These are phyloP conservation scores for Russula lepida DNA, from an alignment of 768 basidiomycete genomes.

Conservation along the genomic window DNA sequence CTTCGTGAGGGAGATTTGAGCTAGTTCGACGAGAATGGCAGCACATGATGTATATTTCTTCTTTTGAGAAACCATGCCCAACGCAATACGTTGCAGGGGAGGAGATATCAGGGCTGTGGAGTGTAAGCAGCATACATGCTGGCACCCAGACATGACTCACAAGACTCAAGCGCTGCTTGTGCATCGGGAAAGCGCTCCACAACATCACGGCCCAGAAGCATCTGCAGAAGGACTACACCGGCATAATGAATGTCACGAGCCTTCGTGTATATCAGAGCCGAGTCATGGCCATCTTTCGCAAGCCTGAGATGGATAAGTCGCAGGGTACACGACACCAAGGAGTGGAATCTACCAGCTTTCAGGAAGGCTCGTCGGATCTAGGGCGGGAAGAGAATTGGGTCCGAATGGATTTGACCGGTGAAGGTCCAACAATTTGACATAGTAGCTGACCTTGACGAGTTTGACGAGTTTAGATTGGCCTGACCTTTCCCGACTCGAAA, in stretches of 20 bases:
- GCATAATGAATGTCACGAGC: slow-evolving; percentile 76
- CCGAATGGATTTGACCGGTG: slow-evolving; percentile 80
- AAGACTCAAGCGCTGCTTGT: slow-evolving; percentile 46
- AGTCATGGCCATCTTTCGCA: slow-evolving; percentile 70
- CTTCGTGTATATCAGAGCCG: slow-evolving; percentile 68
- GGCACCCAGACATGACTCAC: slow-evolving; percentile 32
- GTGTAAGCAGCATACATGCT: neutral
- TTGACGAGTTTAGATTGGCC: slow-evolving; percentile 61
- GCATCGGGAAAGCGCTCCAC: slow-evolving; percentile 43
- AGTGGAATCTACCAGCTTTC: slow-evolving; percentile 39
- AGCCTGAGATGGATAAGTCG: slow-evolving; percentile 38
- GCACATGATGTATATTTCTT: slow-evolving; percentile 50
- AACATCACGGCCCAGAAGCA: slow-evolving; percentile 75
- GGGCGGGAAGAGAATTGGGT: slow-evolving; percentile 23
- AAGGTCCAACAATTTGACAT: slow-evolving; percentile 65
- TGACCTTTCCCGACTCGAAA: slow-evolving; percentile 43
- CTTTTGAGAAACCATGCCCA: slow-evolving; percentile 52
- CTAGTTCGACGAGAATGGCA: slow-evolving; percentile 47
- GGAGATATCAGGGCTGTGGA: slow-evolving; percentile 45
- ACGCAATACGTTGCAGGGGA: slow-evolving; percentile 41
- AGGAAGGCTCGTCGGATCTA: slow-evolving; percentile 29
- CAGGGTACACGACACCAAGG: neutral
- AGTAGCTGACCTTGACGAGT: slow-evolving; percentile 63
- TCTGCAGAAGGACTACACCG: slow-evolving; percentile 74
- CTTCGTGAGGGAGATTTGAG: slow-evolving; percentile 12